phyloP scores from a whole-genome alignment of 352 stramenopile genomes.

The Phytophthora agathidicida region DNA sequence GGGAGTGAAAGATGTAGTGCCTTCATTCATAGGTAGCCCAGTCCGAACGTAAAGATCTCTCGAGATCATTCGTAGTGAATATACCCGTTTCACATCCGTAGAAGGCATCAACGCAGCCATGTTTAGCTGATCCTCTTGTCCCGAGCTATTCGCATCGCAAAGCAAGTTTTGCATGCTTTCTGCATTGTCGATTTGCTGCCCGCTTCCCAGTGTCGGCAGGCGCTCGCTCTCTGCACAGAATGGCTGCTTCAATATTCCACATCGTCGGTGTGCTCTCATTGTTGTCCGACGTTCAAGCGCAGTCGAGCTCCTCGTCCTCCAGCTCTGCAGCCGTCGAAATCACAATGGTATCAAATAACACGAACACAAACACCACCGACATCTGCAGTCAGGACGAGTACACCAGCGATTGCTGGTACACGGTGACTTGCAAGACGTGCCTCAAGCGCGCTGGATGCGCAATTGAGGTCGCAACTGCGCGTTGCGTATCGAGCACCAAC shows the following conservation, averaged over 20 bases:
- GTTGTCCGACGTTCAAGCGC: conserved; percentile 7
- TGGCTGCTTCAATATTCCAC: conserved; percentile 17
- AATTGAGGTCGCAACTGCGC: conserved; percentile 18
- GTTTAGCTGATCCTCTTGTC: conserved; percentile 18
- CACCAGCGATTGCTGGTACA: conserved; percentile 27
- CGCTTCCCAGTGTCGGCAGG: conserved; percentile 16
- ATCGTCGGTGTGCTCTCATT: conserved; percentile 2
- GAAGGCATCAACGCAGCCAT: not conserved
- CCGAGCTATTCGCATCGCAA: conserved; percentile 13
- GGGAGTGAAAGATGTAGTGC: no score
- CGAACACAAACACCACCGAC: conserved; percentile 18
- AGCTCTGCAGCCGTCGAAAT: conserved; percentile 3
- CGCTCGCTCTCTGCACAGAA: conserved; percentile 1
- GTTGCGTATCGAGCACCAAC: conserved; percentile 17
- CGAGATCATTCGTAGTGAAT: no score
- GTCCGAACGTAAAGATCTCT: no score
- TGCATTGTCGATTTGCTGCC: conserved; percentile 25
- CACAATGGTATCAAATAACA: conserved; percentile 4
- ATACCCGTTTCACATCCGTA: no score
- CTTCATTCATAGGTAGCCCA: no score
- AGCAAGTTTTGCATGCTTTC: not conserved
- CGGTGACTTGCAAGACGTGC: conserved; percentile 22
- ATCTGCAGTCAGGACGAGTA: conserved; percentile 24
- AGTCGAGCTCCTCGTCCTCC: conserved; percentile 21
- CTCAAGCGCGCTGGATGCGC: conserved; percentile 16